Evolutionary conservation across 768 basidiomycete species (phyloP), one percentile per base, ranked within the genome.

Genomic region (Kwoniella heveanensis): DNA sequence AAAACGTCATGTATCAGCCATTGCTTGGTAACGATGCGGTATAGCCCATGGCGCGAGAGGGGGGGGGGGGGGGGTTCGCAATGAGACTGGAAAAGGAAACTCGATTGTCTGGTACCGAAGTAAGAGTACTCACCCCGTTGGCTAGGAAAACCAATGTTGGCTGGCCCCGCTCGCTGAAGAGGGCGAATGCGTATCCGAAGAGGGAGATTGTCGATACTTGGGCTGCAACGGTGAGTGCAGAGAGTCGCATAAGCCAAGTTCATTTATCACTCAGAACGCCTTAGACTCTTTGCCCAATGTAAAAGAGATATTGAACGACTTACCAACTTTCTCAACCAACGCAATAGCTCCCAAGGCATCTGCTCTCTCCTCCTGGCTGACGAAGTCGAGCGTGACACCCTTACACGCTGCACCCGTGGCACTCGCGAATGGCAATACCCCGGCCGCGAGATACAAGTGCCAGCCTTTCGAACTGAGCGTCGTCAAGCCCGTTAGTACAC

Each of bases 341-440:
- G 78, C 71, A 50, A 80, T 75, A 0, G 68, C 79, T 15, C 68
- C 56, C 24, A 80, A 57, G 1, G 79, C 78, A 54, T 79, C 79
- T 1, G 72, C 62, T n/a, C 72, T 59, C 37, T 79, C 65, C 2
- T 71, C 62, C 2, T 60, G 27, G 15, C 60, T 54, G 4, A 80
- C 77, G 54, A 80, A 72, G 53, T 80, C 80, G 48, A 80, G 62
- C 10, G 73, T 67, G 29, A 79, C 79, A 9, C 80, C 80, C 54
- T 78, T 79, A 10, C 65, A 57, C 0, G 80, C 79, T 2, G 77
- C 67, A 0, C 77, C 80, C 0, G 79, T 78, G 0, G 76, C 80
- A 13, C 68, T 71, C 9, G 79, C 78, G 30, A 79, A 72, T 7
- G 80, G 80, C 9, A 80, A 49, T 2, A 80, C 61, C 0, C 54